Base-by-base conservation (phyloP, 371 early-diverging fungal genomes). In the Mortierella sp. region DNA sequence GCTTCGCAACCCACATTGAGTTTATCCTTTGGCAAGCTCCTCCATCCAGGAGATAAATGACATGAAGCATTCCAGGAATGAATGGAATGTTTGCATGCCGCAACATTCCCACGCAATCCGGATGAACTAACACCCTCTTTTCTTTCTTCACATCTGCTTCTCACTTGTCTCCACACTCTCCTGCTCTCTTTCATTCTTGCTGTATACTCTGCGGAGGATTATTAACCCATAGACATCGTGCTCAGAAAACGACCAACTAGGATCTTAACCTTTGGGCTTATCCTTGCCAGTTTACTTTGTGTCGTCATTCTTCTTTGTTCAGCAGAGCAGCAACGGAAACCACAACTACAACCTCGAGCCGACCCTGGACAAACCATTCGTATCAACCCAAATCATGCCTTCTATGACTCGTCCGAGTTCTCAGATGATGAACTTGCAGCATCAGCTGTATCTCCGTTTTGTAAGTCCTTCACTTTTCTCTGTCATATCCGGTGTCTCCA, bases 401-500 rank as follows among this genome's bases (percentile, higher is more conserved):
- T 31, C 28, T 73, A 50, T 34, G 64, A 73, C 31, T 64, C 68
- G 18, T 14, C 23, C 19, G 48, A 55, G 27, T 72, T 54, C 46
- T 24, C 38, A 0, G 30, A 48, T 18, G 18, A 53, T 6, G 70
- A 76, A n/a, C 58, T 76, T 1, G 54, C 70, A 8, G 70, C 66
- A 0, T 54, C 63, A 0, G 70, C 78, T n/a, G 78, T 70, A 24
- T 51, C 78, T 6, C 70, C 78, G 13, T 76, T 76, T 43, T 76
- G 78, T 55, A 76, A 70, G 42, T 76, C 78, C 16, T 76, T 76
- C 31, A 46, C 70, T 0, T 70, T 76, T 43, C 55, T 76, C 21
- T 76, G 78, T 23, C 70, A 76, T 23, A n/a, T 69, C 21, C 78
- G 78, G 43, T 76, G 78, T 26, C 62, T 76, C 6, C 78, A 76